Evolutionary conservation across 306 rosid genomes (phyloP).

Genomic region (Lathyrus tuberosus): DNA sequence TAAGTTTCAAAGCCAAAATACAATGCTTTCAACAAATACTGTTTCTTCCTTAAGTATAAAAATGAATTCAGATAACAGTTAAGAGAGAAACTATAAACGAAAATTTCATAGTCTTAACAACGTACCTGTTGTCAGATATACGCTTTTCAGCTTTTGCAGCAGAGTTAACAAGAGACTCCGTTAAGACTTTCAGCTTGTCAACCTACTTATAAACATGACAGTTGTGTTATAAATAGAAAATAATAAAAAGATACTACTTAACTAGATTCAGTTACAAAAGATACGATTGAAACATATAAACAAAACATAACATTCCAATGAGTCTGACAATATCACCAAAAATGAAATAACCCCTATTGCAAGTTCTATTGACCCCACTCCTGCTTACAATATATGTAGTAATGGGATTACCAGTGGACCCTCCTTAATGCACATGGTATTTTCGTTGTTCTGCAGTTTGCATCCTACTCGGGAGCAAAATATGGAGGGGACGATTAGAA

Average conservation of each 20-base stretch:
- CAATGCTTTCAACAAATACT: background rate
- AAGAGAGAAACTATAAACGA: conserved; percentile 5
- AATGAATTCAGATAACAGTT: conserved; percentile 6
- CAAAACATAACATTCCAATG: conserved; percentile 16
- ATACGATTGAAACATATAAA: background rate
- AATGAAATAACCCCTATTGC: conserved; percentile 25
- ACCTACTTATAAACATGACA: conserved; percentile 57
- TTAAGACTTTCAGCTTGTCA: conserved; percentile 90
- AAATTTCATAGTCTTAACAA: conserved; percentile 18
- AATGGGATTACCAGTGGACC: conserved; percentile 5
- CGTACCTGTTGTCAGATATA: conserved; percentile 84
- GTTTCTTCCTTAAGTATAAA: conserved; percentile 2
- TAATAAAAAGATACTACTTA: background rate
- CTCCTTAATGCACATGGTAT: background rate
- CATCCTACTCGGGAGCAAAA: conserved; percentile 1
- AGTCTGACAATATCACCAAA: conserved; percentile 32
- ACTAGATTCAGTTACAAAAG: background rate
- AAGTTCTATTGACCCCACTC: conserved; percentile 18
- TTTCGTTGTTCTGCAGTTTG: conserved; percentile 15
- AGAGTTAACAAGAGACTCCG: conserved; percentile 93
- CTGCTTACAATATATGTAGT: conserved; percentile 20
- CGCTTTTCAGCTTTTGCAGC: conserved; percentile 92
- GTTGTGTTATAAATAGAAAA: conserved; percentile 10
- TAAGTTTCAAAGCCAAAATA: conserved; percentile 26
- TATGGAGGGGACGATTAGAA: conserved; percentile 8